Conservation (phyloP, 768 basidiomycete species). For the Calvatia gigantea region DNA sequence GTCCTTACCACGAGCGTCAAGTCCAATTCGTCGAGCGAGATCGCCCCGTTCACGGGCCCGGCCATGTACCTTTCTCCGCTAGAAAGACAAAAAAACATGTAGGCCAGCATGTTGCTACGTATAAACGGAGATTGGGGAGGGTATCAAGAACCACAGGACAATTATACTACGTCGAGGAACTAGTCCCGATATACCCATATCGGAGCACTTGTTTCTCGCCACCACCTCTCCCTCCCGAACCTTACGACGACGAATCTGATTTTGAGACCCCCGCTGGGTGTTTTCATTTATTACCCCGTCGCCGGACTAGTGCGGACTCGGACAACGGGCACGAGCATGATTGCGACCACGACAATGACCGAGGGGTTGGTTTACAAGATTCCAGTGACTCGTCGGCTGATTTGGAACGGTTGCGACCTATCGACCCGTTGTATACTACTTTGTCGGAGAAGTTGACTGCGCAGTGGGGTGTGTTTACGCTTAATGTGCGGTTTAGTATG, state of each 20-base stretch:
- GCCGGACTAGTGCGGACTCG: too few relatives aligned
- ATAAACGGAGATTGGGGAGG: slow-evolving; percentile 2
- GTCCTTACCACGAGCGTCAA: neutral
- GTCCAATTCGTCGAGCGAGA: neutral
- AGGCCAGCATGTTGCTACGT: neutral
- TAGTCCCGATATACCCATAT: neutral
- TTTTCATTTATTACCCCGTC: neutral
- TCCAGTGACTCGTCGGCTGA: too few relatives aligned
- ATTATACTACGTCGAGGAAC: slow-evolving; percentile 9
- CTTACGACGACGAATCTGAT: neutral
- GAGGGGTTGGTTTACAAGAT: too few relatives aligned
- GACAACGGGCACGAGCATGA: too few relatives aligned
- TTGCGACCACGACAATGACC: too few relatives aligned
- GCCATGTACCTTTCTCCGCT: neutral
- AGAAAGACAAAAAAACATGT: neutral
- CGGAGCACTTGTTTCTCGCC: slow-evolving; percentile 5
- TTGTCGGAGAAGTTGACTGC: slow-evolving; percentile 1
- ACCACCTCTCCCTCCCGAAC: neutral
- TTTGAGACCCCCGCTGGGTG: neutral
- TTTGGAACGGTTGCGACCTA: too few relatives aligned
- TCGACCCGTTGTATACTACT: slow-evolving; percentile 5
- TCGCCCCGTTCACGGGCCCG: neutral
- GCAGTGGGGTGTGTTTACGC: slow-evolving; percentile 6
- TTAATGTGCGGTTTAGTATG: slow-evolving; percentile 10
- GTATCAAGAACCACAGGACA: slow-evolving; percentile 5